Evolutionary conservation across 768 basidiomycete species (phyloP).

Genomic region (Rhodocollybia butyracea): DNA sequence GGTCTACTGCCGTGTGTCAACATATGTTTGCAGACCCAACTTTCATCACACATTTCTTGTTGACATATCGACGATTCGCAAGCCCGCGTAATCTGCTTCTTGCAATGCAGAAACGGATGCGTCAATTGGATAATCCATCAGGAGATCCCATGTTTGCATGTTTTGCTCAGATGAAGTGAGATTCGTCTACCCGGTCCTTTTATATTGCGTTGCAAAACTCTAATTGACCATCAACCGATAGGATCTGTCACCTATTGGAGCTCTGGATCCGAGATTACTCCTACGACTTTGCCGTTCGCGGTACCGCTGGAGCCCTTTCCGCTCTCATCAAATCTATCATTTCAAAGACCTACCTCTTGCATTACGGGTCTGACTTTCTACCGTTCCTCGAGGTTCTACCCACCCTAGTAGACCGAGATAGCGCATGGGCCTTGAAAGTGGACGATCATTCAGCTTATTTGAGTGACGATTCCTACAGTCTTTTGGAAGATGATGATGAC

Average conservation of each 20-base stretch:
- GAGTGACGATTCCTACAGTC: constrained; percentile 57
- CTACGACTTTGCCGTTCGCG: constrained; percentile 76
- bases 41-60: constrained; percentile 75
- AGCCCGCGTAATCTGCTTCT: constrained; percentile 76
- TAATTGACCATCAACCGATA: constrained; percentile 24
- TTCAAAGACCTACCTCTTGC: constrained; percentile 76
- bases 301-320: constrained; percentile 66
- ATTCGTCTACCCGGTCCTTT: constrained; percentile 8
- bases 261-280: constrained; percentile 76
- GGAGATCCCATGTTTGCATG: constrained; percentile 85
- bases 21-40: constrained; percentile 52
- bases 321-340: constrained; percentile 79
- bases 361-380: constrained; percentile 81
- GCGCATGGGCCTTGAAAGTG: constrained; percentile 69
- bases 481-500: constrained; percentile 56
- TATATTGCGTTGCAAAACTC: constrained; percentile 1
- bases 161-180: constrained; percentile 84
- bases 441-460: constrained; percentile 57
- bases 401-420: constrained; percentile 62
- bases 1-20: neutral
- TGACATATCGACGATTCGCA: constrained; percentile 82
- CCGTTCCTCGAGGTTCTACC: constrained; percentile 74
- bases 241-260: constrained; percentile 78
- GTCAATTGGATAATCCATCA: constrained; percentile 65
- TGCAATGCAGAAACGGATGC: constrained; percentile 86